Base-by-base conservation (phyloP, 306 rosid genomes). In the Inga laurina region DNA sequence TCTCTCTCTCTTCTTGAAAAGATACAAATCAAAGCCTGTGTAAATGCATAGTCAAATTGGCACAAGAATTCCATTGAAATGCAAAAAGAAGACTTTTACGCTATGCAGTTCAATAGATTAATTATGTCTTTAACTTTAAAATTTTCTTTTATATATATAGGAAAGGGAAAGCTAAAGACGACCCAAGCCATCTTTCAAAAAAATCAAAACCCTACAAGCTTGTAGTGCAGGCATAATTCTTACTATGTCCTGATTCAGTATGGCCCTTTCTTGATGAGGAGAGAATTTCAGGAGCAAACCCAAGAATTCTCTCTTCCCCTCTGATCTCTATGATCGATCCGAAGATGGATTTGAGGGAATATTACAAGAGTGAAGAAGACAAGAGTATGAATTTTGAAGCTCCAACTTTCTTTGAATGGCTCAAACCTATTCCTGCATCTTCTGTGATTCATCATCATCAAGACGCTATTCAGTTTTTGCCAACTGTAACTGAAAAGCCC, bases 361-460 rank as follows among this genome's bases (percentile, higher is more conserved):
- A 41, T 70, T 44, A 3, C 56, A 44, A 39, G 43, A 5, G 30
- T 10, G 52, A 21, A 21, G 51, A 39, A 9, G 74, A 41, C 75
- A 72, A 44, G 10, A n/a, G 48, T 22, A 12, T 44, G 51, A 22
- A 72, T 37, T 72, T 44, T 21, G 37, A 72, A 3, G 35, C 56
- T 27, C 75, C 75, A 11, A 44, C 56, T 43, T 72, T 72, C 37
- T 22, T 72, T 72, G 74, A 70, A 70, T 70, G 74, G 74, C 74
- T 70, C 74, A 70, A 70, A 41, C 74, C 49, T 71, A 34, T 3
- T 43, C 75, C 24, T 71, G 12, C 45, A 54, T 54, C 62, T 21
- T n/a, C 52, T n/a, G 34, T 22, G 37, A 43, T 12, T 11, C 34
- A 72, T 70, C 54, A 41, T 43, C 54, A 41, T 43, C 34, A 72